Percentiles rank a stretch among this genome's conserved stretches.
These are phyloP conservation scores for Apophysomyces ossiformis DNA, from an alignment of 371 early-diverging fungal genomes.

Conservation along the genomic window DNA sequence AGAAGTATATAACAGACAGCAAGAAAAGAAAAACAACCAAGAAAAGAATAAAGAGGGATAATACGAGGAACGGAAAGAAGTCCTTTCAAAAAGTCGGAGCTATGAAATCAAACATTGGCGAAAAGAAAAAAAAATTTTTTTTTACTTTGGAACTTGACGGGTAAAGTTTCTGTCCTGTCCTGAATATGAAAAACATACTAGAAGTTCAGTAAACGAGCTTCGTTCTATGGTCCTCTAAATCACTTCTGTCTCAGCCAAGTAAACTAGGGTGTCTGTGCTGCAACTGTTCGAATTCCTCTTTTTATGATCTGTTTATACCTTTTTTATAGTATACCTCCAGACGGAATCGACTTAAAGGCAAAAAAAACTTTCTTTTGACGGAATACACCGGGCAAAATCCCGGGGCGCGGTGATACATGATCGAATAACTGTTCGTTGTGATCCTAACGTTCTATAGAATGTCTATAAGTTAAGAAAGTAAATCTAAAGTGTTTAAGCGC, in stretches of 20 bases:
- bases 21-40: too few relatives aligned
- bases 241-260: too few relatives aligned
- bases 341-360: neutral
- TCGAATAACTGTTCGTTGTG: neutral
- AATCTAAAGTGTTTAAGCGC: too few relatives aligned
- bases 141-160: conserved; percentile 3
- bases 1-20: too few relatives aligned
- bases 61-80: conserved; percentile 2
- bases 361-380: neutral
- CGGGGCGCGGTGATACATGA: conserved; percentile 5
- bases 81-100: neutral
- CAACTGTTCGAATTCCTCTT: too few relatives aligned
- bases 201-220: too few relatives aligned
- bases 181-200: too few relatives aligned
- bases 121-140: conserved; percentile 6
- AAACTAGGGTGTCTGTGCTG: too few relatives aligned
- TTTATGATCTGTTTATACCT: neutral
- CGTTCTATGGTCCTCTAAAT: too few relatives aligned
- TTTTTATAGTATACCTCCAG: neutral
- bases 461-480: too few relatives aligned
- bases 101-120: conserved; percentile 6
- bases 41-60: neutral
- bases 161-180: conserved; percentile 1
- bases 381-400: conserved; percentile 1
- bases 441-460: neutral